Percentiles rank a stretch among this genome's conserved stretches.
Evolutionary conservation across 2,329 filamentous ascomycete genomes (phyloP).

Genomic region (Penicillium sp.): DNA sequence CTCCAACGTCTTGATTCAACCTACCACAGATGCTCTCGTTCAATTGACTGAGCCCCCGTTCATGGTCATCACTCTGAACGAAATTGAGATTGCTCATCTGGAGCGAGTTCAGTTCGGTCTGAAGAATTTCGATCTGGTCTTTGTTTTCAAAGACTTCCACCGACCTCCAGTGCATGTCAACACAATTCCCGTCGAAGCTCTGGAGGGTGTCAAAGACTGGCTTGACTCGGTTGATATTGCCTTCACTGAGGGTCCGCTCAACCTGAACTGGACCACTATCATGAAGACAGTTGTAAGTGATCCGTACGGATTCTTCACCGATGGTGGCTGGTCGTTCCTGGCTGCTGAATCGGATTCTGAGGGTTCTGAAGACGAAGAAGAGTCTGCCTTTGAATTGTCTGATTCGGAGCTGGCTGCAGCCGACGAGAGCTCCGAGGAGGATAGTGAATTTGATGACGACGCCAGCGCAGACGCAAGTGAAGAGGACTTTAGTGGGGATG

Average conservation of each 20-base stretch:
- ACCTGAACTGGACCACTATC: constrained; percentile 97
- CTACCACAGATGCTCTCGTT: constrained; percentile 93
- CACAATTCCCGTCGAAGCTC: constrained; percentile 91
- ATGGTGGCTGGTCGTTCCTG: constrained; percentile 94
- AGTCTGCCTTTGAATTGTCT: constrained; percentile 86
- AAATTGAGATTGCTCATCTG: constrained; percentile 93
- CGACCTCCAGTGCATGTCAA: constrained; percentile 92
- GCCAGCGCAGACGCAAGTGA: constrained; percentile 73
- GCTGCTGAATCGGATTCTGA: constrained; percentile 85
- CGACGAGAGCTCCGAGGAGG: constrained; percentile 81
- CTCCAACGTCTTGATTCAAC: constrained; percentile 92
- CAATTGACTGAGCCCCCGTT: constrained; percentile 97
- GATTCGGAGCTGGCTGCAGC: constrained; percentile 72
- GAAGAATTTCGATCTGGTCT: constrained; percentile 98
- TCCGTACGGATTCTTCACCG: constrained; percentile 89
- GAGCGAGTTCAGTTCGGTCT: constrained; percentile 80
- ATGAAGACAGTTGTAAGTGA: constrained; percentile 98
- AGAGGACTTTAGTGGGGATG: constrained; percentile 54
- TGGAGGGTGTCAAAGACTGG: constrained; percentile 97
- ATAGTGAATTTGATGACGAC: constrained; percentile 90
- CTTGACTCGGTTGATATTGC: constrained; percentile 93
- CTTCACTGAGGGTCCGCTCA: constrained; percentile 89
- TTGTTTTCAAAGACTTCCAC: constrained; percentile 96
- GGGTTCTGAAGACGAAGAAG: constrained; percentile 74
- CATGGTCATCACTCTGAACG: constrained; percentile 89